phyloP scores from a whole-genome alignment of 208 protist genomes.

The Wallacemonas collosoma region DNA sequence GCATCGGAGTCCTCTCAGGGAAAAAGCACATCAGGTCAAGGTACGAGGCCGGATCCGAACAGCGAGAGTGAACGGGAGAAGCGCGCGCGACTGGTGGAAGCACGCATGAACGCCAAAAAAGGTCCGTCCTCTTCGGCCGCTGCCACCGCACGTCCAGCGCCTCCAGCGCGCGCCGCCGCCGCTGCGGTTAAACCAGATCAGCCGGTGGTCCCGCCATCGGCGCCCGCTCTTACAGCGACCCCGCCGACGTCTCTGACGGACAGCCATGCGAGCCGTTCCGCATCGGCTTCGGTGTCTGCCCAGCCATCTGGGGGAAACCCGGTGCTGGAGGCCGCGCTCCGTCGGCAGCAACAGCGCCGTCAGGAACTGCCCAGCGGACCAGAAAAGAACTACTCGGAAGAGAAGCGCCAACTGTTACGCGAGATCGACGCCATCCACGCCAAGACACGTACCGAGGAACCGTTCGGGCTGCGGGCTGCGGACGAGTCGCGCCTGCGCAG shows the following conservation, averaged over 20 bases:
- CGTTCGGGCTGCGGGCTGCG: slow-evolving; percentile 73
- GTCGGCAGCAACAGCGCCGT: slow-evolving; percentile 58
- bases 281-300: too few relatives aligned
- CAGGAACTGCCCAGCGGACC: slow-evolving; percentile 11
- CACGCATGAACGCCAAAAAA: slow-evolving; percentile 37
- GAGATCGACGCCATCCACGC: slow-evolving; percentile 62
- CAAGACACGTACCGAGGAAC: slow-evolving; percentile 45
- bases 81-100: slow-evolving; percentile 42
- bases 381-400: slow-evolving; percentile 30
- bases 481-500: slow-evolving; percentile 62
- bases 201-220: not conserved
- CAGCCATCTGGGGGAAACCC: slow-evolving; percentile 34
- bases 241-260: not conserved
- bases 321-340: slow-evolving; percentile 73
- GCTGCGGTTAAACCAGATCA: too few relatives aligned
- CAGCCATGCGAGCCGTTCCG: too few relatives aligned
- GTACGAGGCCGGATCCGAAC: slow-evolving; percentile 23
- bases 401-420: slow-evolving; percentile 56
- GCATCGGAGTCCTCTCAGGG: not conserved
- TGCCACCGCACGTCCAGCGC: not conserved
- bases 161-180: not conserved
- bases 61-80: slow-evolving; percentile 41
- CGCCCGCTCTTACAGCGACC: not conserved
- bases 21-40: not conserved
- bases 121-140: slow-evolving; percentile 24